A percentile compares a stretch with the other conserved stretches of the same genome.
These are phyloP conservation scores for Malassezia furfur DNA, from an alignment of 1,284 basidiomycete species.

Conservation along the genomic window DNA sequence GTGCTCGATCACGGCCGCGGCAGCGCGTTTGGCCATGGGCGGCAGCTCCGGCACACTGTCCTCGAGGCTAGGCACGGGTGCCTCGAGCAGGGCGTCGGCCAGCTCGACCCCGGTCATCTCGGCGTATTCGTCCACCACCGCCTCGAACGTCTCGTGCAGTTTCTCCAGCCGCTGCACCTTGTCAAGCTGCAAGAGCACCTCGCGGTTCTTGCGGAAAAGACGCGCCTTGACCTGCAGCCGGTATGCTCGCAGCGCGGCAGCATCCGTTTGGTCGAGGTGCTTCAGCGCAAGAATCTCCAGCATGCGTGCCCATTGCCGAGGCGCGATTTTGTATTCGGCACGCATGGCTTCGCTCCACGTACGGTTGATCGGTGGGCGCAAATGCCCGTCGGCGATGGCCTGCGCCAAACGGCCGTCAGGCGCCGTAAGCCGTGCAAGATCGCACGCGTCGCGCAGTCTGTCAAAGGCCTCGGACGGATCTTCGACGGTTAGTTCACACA, in stretches of 20 bases:
- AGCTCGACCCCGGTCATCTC: slow-evolving; percentile 57
- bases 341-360: slow-evolving; percentile 72
- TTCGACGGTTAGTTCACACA: slow-evolving; percentile 87
- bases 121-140: slow-evolving; percentile 73
- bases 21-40: neutral
- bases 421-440: slow-evolving; percentile 64
- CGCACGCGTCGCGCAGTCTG: slow-evolving; percentile 82
- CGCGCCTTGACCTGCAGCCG: slow-evolving; percentile 66
- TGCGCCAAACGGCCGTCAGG: slow-evolving; percentile 22
- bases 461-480: slow-evolving; percentile 94
- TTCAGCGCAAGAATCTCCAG: slow-evolving; percentile 81
- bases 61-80: neutral
- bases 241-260: slow-evolving; percentile 58
- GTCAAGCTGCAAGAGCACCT: slow-evolving; percentile 73
- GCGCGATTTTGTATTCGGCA: slow-evolving; percentile 73
- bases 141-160: slow-evolving; percentile 84
- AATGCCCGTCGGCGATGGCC: slow-evolving; percentile 47
- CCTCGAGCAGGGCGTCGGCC: slow-evolving; percentile 25
- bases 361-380: slow-evolving; percentile 66
- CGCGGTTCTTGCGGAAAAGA: slow-evolving; percentile 86
- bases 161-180: slow-evolving; percentile 75
- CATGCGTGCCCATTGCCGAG: slow-evolving; percentile 86
- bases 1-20: slow-evolving; percentile 6
- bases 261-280: slow-evolving; percentile 61
- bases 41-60: neutral